phyloP scores from a whole-genome alignment of 228 moss, liverwort and hornwort species.

The Sphagnum fallax region DNA sequence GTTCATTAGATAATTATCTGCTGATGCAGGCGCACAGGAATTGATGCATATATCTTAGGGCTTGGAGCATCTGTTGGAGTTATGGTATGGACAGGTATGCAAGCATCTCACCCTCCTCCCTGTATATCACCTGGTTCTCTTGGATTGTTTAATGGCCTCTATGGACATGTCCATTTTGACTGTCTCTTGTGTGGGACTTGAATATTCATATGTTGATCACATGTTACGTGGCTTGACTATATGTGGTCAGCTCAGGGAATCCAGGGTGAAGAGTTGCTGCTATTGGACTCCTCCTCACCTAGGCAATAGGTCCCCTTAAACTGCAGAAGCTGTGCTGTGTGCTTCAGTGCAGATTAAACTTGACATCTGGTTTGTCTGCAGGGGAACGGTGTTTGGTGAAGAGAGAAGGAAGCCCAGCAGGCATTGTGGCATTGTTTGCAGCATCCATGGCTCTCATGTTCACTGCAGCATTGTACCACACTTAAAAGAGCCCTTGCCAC shows the following conservation, averaged over 20 bases:
- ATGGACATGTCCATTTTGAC: no score
- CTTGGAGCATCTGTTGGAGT: constrained; percentile 78
- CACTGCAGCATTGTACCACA: constrained; percentile 73
- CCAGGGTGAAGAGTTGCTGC: no score
- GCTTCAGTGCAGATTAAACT: no score
- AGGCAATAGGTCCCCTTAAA: no score
- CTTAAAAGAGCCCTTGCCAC: constrained; percentile 25
- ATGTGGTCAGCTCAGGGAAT: no score
- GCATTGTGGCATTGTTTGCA: constrained; percentile 74
- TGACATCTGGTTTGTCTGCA: constrained; percentile 8
- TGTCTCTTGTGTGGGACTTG: no score
- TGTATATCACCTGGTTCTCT: neutral
- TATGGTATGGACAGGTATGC: constrained; percentile 83
- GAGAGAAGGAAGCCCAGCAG: constrained; percentile 69
- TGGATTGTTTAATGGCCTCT: no score
- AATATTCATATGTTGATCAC: no score
- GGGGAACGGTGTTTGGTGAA: constrained; percentile 76
- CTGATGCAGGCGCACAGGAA: constrained; percentile 54
- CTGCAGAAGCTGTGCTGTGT: no score
- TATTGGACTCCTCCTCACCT: no score
- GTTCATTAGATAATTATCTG: neutral
- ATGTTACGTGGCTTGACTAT: no score
- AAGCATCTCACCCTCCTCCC: neutral
- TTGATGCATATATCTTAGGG: constrained; percentile 70
- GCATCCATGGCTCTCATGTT: constrained; percentile 79